Evolutionary conservation across 768 basidiomycete species (phyloP).

Genomic region (Gloeopeniophorella convolvens): DNA sequence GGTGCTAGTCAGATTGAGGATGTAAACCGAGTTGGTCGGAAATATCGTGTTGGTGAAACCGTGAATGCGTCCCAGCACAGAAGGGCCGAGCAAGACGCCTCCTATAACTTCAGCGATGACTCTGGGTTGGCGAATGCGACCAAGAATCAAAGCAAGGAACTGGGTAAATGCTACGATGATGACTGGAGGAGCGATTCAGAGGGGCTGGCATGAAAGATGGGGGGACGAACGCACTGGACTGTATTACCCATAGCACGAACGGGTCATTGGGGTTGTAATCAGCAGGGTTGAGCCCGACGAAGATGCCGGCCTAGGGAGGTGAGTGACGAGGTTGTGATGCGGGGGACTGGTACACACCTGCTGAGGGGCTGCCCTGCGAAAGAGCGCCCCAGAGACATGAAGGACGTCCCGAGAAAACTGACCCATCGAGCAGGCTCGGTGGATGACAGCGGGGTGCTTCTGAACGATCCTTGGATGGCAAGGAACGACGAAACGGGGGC

Average conservation of each 20-base stretch:
- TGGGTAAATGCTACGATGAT: conserved; percentile 81
- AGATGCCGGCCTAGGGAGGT: conserved; percentile 56
- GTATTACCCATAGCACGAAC: conserved; percentile 68
- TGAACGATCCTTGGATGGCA: background rate
- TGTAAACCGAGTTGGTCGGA: conserved; percentile 37
- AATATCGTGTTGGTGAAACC: conserved; percentile 45
- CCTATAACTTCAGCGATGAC: conserved; percentile 92
- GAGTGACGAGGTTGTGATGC: background rate
- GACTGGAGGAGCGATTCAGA: conserved; percentile 33
- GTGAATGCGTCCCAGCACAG: conserved; percentile 74
- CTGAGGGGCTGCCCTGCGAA: conserved; percentile 36
- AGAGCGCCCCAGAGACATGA: conserved; percentile 25
- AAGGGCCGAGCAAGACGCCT: conserved; percentile 74
- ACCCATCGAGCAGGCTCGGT: conserved; percentile 37
- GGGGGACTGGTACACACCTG: conserved; percentile 15
- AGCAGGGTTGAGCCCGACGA: conserved; percentile 70
- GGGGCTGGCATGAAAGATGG: background rate
- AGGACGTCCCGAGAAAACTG: conserved; percentile 36
- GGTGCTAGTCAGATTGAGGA: conserved; percentile 66
- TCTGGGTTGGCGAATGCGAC: conserved; percentile 76
- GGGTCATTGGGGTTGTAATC: conserved; percentile 59
- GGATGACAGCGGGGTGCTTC: background rate
- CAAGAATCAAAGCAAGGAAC: conserved; percentile 55
- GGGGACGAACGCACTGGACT: conserved; percentile 46
- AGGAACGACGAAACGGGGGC: no score